Base-by-base conservation (phyloP, 2,329 filamentous ascomycete species). In the Cordyceps tenuipes region DNA sequence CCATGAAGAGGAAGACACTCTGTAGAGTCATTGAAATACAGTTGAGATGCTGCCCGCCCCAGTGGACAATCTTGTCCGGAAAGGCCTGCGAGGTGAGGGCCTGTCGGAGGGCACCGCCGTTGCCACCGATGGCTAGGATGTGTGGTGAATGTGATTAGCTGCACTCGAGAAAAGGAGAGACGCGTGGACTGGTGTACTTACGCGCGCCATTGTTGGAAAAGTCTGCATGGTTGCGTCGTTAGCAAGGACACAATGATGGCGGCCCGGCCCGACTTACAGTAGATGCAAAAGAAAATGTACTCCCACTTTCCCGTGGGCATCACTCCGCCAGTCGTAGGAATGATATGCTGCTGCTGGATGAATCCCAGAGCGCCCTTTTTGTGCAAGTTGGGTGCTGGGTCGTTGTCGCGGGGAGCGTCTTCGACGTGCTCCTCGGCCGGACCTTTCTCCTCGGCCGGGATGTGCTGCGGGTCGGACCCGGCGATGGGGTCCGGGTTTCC, bases 131-230 rank as follows among this genome's bases (percentile, higher is more conserved):
- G 19, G 62, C 62, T 63, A 31, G 17, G 51, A 23, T 10, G 13
- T 6, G 23, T 9, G 5, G 8, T 41, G 6, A 8, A 29, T 6
- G 29, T 6, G 29, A 13, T 49, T 15, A 57, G 54, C 19, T 19
- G 17, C 5, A 15, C 44, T 26, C 26, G 17, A 15, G 5, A 10
- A 1, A 21, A 13, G 9, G n/a, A n/a, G 12, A 5, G 26, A 47
- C 13, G 34, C 3, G 5, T 3, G 13, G 3, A 13, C 2, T 29
- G 13, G 10, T 41, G 2, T n/a, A 61, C 62, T 55, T n/a, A 63
- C 62, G 62, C 7, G 62, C 62, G 39, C 62, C 62, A 53, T 63
- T 63, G 54, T 60, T 59, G 49, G 62, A 63, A 44, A 63, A 63
- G 41, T 62, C 60, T 63, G 50, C 29, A 29, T 57, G 17, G 43